A percentile compares a stretch with the other conserved stretches of the same genome.
phyloP scores from a whole-genome alignment of 1,284 basidiomycete genomes.

The Wallemia hederae region DNA sequence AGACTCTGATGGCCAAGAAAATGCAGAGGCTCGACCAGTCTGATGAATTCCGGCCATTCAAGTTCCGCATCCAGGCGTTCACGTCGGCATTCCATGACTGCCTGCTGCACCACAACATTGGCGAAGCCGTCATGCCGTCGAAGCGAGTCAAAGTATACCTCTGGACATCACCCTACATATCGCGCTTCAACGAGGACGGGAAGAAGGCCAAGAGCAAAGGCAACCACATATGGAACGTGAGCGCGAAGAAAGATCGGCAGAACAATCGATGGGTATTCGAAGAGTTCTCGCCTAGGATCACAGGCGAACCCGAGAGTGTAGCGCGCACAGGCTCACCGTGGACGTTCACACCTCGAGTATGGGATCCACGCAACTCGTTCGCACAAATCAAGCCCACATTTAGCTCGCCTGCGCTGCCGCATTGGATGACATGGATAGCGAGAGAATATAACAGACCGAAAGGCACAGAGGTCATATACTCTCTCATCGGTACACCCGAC shows the following conservation, averaged over 20 bases:
- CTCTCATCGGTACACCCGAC: not conserved
- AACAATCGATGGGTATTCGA: constrained; percentile 70
- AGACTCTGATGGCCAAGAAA: constrained; percentile 84
- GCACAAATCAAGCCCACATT: constrained; percentile 49
- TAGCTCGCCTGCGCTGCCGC: constrained; percentile 44
- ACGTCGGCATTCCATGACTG: constrained; percentile 75
- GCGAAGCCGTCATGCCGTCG: constrained; percentile 23
- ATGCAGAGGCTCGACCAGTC: constrained; percentile 89
- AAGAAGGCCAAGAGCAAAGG: constrained; percentile 99
- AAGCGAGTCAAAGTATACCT: constrained; percentile 78
- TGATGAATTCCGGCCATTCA: constrained; percentile 90
- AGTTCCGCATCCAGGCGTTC: constrained; percentile 95
- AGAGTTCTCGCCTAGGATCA: constrained; percentile 60
- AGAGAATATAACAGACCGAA: too few species aligned
- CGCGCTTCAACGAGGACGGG: constrained; percentile 94
- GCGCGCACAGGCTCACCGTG: constrained; percentile 50
- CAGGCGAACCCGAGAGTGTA: constrained; percentile 45
- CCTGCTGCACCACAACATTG: constrained; percentile 18
- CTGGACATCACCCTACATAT: constrained; percentile 77
- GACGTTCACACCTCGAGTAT: constrained; percentile 77
- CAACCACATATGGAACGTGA: constrained; percentile 97
- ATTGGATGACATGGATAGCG: constrained; percentile 69
- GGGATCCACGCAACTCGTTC: constrained; percentile 79
- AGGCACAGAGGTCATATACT: not conserved
- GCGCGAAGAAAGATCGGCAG: constrained; percentile 46